Base-by-base conservation (phyloP, 2,329 filamentous ascomycete species). In the Elsinoe arachidis region DNA sequence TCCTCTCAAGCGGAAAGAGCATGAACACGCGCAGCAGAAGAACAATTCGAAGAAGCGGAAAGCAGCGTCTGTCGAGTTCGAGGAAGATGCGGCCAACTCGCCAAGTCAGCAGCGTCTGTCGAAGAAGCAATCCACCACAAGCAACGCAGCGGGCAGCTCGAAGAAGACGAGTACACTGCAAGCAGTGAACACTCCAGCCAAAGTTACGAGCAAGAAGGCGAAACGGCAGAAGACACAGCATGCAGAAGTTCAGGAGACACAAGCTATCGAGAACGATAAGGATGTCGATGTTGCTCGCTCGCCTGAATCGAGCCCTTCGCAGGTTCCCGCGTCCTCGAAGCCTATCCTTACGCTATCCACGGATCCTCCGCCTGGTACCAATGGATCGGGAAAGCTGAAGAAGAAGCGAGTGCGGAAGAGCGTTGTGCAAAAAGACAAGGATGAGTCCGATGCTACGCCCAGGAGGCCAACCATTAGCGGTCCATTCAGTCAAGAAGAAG, bases 401-500 rank as follows among this genome's bases (percentile, higher is more conserved):
- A 21, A 30, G 4, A 54, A 39, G 39, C 52, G 39, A 14, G 52
- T 35, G 34, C 26, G 37, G 47, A 39, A 26, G 23, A 46, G 33
- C 33, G 5, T 23, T 30, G 26, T 9, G 26, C 26, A 30, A 7
- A 30, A 30, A 9, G 7, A 5, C 26, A 30, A 9, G 26, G 7
- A 30, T 30, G 26, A 30, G 10, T 23, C 19, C 2, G 41, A 17
- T 23, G 21, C 10, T 38, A 35, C 26, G 37, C 49, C 49, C 35
- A 26, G 7, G 4, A 34, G 11, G n/a, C 2, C 33, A 7, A 49
- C 57, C 9, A 26, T 34, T 3, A 17, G 44, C 7, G 59, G 59
- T 9, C 54, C 57, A 14, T 61, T 61, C 57, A 59, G 35, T 6
- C 21, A 38, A 2, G 43, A 54, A 17, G 59, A 61, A 37, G 34